phyloP scores from a whole-genome alignment of 2,329 filamentous ascomycete species.

The Aaosphaeria arxii region DNA sequence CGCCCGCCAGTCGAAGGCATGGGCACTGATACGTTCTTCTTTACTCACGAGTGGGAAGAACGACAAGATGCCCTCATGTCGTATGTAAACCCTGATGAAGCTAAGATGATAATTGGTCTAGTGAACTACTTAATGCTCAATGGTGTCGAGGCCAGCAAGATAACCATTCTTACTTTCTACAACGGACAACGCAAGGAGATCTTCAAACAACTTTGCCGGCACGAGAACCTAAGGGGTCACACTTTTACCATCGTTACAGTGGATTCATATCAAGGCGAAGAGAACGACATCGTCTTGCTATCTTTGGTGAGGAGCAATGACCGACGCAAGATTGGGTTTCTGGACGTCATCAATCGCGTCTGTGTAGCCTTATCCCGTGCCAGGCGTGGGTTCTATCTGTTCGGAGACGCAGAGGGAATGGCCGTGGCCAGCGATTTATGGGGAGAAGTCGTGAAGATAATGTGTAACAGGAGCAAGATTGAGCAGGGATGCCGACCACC shows the following conservation, averaged over 20 bases:
- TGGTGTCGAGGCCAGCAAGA: constrained; percentile 56
- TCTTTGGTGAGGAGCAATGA: constrained; percentile 74
- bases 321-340: constrained; percentile 64
- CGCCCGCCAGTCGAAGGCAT: constrained; percentile 60
- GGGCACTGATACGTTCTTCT: constrained; percentile 62
- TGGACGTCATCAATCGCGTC: constrained; percentile 62
- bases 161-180: constrained; percentile 86
- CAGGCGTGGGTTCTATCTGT: constrained; percentile 76
- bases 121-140: constrained; percentile 70
- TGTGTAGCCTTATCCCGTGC: constrained; percentile 69
- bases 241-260: constrained; percentile 69
- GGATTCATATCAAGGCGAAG: constrained; percentile 87
- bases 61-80: constrained; percentile 61
- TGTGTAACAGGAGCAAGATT: constrained; percentile 37
- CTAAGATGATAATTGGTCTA: constrained; percentile 71
- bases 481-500: constrained; percentile 14
- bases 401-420: constrained; percentile 66
- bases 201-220: constrained; percentile 44
- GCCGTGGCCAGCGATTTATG: constrained; percentile 49
- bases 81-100: constrained; percentile 68
- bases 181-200: constrained; percentile 74
- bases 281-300: constrained; percentile 79
- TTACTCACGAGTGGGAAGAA: constrained; percentile 65
- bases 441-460: constrained; percentile 48
- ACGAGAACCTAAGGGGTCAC: constrained; percentile 39